These are phyloP conservation scores for Rutidosis leptorrhynchoides DNA, from an alignment of 129 eudicot genomes.

Conservation along the genomic window DNA sequence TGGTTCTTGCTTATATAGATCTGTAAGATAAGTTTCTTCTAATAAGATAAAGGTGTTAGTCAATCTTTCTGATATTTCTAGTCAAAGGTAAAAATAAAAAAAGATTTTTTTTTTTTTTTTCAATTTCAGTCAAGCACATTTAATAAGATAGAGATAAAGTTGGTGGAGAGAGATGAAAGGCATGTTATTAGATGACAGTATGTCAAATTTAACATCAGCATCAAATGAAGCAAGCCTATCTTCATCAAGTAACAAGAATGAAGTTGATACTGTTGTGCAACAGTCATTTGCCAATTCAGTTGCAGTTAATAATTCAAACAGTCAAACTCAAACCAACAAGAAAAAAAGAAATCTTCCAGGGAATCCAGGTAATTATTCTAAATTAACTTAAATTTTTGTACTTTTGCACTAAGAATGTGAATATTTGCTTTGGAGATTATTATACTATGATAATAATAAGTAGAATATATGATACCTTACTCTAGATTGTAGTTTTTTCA, in stretches of 20 bases:
- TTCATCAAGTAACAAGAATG: slow-evolving; percentile 57
- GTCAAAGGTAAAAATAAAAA: slow-evolving; percentile 4
- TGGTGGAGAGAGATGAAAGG: slow-evolving; percentile 36
- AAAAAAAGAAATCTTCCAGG: slow-evolving; percentile 74
- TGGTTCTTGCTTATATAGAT: slow-evolving; percentile 21
- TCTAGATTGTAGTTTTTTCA: too few species aligned
- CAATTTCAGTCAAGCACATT: slow-evolving; percentile 25
- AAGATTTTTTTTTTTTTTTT: not conserved
- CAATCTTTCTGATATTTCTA: slow-evolving; percentile 17
- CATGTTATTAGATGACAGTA: slow-evolving; percentile 41
- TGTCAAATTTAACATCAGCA: slow-evolving; percentile 73
- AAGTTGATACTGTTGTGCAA: slow-evolving; percentile 41
- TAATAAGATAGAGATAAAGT: slow-evolving; percentile 32
- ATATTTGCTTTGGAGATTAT: not conserved
- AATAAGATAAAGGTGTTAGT: slow-evolving; percentile 7
- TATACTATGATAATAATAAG: not conserved
- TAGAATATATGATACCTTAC: not conserved
- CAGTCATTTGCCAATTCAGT: slow-evolving; percentile 35
- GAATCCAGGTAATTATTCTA: slow-evolving; percentile 44
- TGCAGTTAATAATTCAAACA: slow-evolving; percentile 24
- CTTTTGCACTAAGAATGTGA: not conserved
- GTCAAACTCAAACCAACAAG: slow-evolving; percentile 43
- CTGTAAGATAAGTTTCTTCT: slow-evolving; percentile 13
- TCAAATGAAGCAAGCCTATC: slow-evolving; percentile 69
- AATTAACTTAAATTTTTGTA: not conserved